These are phyloP conservation scores for Gentiana macrophylla DNA, from an alignment of 257 asterid genomes.

Conservation along the genomic window DNA sequence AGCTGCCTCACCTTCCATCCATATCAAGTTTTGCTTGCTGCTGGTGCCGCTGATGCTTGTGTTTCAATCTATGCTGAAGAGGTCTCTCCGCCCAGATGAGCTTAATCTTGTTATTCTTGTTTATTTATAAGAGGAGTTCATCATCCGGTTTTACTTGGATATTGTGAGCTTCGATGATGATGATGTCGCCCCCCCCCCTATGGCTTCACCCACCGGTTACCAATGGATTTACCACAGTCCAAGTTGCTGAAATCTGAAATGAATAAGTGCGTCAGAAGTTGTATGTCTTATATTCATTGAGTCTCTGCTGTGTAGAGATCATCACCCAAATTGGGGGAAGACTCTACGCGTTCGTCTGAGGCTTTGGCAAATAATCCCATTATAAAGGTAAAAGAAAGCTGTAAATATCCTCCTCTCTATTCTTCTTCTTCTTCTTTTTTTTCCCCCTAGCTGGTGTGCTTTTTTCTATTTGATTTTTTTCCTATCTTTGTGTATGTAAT, in stretches of 20 bases:
- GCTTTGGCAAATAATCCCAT: slow-evolving; percentile 59
- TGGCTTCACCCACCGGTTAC: background rate
- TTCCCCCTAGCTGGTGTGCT: slow-evolving; percentile 10
- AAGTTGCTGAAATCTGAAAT: slow-evolving; percentile 12
- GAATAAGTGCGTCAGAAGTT: slow-evolving; percentile 18
- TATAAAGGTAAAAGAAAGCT: slow-evolving; percentile 52
- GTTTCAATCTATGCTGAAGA: slow-evolving; percentile 84
- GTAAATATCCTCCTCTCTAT: slow-evolving; percentile 43
- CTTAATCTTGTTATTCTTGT: background rate
- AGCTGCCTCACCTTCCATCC: slow-evolving; percentile 94
- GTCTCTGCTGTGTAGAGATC: slow-evolving; percentile 42
- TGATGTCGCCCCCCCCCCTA: background rate
- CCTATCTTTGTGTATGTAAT: background rate
- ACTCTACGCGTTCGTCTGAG: slow-evolving; percentile 32
- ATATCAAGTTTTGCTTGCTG: slow-evolving; percentile 82
- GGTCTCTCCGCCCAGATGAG: slow-evolving; percentile 39
- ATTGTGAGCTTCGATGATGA: background rate
- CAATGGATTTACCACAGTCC: slow-evolving; percentile 4
- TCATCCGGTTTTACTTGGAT: background rate
- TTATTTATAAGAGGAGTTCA: no score
- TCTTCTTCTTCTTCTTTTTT: slow-evolving; percentile 9
- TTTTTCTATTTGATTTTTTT: slow-evolving; percentile 2
- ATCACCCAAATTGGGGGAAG: slow-evolving; percentile 17
- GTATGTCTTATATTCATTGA: slow-evolving; percentile 47
- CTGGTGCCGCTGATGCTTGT: slow-evolving; percentile 95